Percentiles rank a stretch among this genome's conserved stretches.
Conservation (phyloP, 495 filamentous ascomycete species). For the Margaritispora aquatica region DNA sequence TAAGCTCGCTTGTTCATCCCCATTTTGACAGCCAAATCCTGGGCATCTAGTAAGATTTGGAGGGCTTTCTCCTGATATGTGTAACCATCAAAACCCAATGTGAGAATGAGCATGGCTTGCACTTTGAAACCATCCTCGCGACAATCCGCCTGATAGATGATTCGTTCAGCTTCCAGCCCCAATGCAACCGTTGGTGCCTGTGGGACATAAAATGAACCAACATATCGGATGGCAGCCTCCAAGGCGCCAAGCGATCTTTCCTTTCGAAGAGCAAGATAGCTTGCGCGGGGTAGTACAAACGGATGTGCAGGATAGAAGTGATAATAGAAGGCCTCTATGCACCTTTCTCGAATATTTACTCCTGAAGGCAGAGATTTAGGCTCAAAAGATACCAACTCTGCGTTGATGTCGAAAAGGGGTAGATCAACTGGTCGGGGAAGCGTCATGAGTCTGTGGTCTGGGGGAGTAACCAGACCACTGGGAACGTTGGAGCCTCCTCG, state of each 20-base stretch:
- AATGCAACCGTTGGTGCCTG: slow-evolving; percentile 45
- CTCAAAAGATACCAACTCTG: slow-evolving; percentile 18
- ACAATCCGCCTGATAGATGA: slow-evolving; percentile 40
- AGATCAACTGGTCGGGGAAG: slow-evolving; percentile 15
- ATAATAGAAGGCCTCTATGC: slow-evolving; percentile 50
- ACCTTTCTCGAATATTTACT: slow-evolving; percentile 26
- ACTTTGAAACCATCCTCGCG: slow-evolving; percentile 60
- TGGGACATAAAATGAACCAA: slow-evolving; percentile 58
- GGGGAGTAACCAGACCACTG: slow-evolving; percentile 16
- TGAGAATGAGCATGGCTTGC: slow-evolving; percentile 70
- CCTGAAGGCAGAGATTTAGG: slow-evolving; percentile 8
- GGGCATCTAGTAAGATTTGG: slow-evolving; percentile 58
- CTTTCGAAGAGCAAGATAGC: slow-evolving; percentile 38
- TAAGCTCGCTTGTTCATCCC: slow-evolving; percentile 60
- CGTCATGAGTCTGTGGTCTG: slow-evolving; percentile 16
- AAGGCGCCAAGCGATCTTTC: slow-evolving; percentile 37
- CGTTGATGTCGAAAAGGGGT: slow-evolving; percentile 9
- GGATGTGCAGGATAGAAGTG: slow-evolving; percentile 69
- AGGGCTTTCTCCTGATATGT: slow-evolving; percentile 61
- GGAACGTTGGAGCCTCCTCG: slow-evolving; percentile 12
- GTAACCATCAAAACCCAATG: slow-evolving; percentile 71
- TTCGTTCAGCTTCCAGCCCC: slow-evolving; percentile 47
- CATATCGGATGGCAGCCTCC: slow-evolving; percentile 61
- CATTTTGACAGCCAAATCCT: slow-evolving; percentile 66
- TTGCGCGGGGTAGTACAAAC: slow-evolving; percentile 47